Evolutionary conservation across 352 stramenopile genomes (phyloP), one percentile per base, ranked within the genome.

Genomic region (Globisporangium mamillatum): DNA sequence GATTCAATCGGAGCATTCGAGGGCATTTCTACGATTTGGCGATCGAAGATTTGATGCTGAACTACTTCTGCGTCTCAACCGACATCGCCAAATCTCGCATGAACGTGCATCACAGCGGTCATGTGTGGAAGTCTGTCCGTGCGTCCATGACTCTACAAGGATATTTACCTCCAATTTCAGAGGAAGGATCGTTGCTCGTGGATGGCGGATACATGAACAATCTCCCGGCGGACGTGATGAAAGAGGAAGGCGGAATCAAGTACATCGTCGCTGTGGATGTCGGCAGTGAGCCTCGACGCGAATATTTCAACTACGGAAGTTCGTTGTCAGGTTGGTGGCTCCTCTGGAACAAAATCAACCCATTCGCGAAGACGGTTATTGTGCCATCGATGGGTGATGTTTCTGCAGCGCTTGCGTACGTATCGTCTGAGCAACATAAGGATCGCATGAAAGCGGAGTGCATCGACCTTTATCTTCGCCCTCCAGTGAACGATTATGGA

Each of bases 131-230:
- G 59, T 97, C 95, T 60, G 86, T 98, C 3, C 89, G 93, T 32
- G 94, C 92, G 0, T 97, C 87, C 1, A 98, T 98, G 94, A 96
- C 86, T 67, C 75, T 98, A 24, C 83, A 95, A 75, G 91, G 93
- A 5, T 98, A 97, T 69, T 74, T 98, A 20, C 91, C 91, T 61
- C 91, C 91, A 2, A 94, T 97, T 41, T 93, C 88, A 1, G 91
- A 97, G 59, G 79, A 94, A 41, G 90, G 90, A 5, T 95, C 88
- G 7, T 73, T 97, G 41, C 74, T 98, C 8, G 58, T 97, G 24
- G 94, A 98, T 48, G 94, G 94, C 22, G 92, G 92, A 0, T 98
- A 98, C 73, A 94, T 97, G 75, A 98, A 98, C 77, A 98, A 98
- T 64, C 72, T 98, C 12, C 93, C 94, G 3, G 92, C 88, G 1